phyloP scores from a whole-genome alignment of 2,329 filamentous ascomycete genomes.

The Torrubiella hemipterigena region DNA sequence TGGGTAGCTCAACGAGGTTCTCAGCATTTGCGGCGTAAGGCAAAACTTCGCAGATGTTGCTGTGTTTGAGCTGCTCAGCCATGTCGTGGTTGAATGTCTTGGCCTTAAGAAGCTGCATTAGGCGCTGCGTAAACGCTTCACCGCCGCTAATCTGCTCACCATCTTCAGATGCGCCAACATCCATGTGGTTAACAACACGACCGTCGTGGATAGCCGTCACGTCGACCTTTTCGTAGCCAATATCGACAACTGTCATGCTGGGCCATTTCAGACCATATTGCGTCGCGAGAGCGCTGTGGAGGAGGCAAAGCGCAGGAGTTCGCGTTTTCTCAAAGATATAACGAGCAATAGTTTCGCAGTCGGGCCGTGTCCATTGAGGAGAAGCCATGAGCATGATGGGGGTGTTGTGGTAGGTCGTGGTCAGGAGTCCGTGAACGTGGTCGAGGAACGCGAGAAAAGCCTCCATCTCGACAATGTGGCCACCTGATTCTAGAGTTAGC shows the following conservation, averaged over 20 bases:
- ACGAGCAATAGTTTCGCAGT: constrained; percentile 77
- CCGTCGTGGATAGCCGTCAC: constrained; percentile 84
- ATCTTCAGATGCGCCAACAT: constrained; percentile 44
- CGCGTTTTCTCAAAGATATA: constrained; percentile 98
- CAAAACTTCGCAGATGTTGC: constrained; percentile 53
- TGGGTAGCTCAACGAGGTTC: constrained; percentile 36
- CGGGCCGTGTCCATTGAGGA: constrained; percentile 79
- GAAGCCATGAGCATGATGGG: constrained; percentile 85
- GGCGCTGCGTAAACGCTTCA: constrained; percentile 68
- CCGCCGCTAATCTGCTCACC: constrained; percentile 57
- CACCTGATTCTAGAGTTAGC: constrained; percentile 34
- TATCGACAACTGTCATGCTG: constrained; percentile 77
- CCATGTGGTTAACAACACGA: constrained; percentile 55
- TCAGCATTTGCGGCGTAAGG: constrained; percentile 36
- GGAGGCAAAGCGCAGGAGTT: constrained; percentile 79
- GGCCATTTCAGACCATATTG: constrained; percentile 69
- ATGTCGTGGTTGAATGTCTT: constrained; percentile 52
- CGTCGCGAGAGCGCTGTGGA: constrained; percentile 79
- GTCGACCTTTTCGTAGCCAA: constrained; percentile 86
- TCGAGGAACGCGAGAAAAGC: constrained; percentile 90
- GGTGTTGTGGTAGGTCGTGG: constrained; percentile 90
- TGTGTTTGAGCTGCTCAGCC: constrained; percentile 60
- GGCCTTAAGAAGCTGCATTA: constrained; percentile 52
- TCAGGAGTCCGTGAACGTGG: constrained; percentile 80
- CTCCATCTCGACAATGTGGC: constrained; percentile 78